Conservation (phyloP, 1,284 basidiomycete species). For the Sanghuangporus weigelae region DNA sequence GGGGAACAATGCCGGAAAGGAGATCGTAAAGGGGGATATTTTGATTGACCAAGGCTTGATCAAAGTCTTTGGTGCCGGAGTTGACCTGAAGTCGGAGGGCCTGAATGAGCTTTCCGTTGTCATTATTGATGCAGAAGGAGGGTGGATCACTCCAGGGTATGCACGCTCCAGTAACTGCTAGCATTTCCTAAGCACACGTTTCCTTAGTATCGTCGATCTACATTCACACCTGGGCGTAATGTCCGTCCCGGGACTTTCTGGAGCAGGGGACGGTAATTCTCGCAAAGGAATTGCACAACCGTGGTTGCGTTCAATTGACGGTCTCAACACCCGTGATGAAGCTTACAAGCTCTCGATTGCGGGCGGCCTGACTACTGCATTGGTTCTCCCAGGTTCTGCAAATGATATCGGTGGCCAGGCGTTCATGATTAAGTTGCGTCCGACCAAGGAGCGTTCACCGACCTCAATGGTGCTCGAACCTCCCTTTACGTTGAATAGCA, state of each 20-base stretch:
- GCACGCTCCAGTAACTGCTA: conserved; percentile 2
- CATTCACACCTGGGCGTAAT: conserved; percentile 60
- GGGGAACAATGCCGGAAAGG: conserved; percentile 59
- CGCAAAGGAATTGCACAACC: conserved; percentile 39
- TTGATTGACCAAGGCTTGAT: conserved; percentile 56
- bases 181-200: background rate
- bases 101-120: conserved; percentile 19
- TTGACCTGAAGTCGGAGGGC: conserved; percentile 2
- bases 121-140: conserved; percentile 28
- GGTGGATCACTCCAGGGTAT: conserved; percentile 37
- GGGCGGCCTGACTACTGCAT: conserved; percentile 42
- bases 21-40: conserved; percentile 55
- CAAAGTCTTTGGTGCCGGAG: conserved; percentile 48
- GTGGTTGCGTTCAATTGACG: conserved; percentile 48
- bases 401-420: conserved; percentile 58
- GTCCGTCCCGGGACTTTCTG: conserved; percentile 31
- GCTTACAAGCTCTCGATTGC: conserved; percentile 32
- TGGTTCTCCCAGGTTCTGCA: conserved; percentile 44
- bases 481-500: conserved; percentile 40
- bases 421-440: conserved; percentile 62
- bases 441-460: conserved; percentile 49
- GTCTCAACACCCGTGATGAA: conserved; percentile 40
- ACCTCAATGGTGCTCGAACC: conserved; percentile 64
- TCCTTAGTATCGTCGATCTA: conserved; percentile 46
- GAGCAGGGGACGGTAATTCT: conserved; percentile 37